These are phyloP conservation scores for Tolypocladium tropicale DNA, from an alignment of 2,329 filamentous ascomycete genomes.

Conservation along the genomic window DNA sequence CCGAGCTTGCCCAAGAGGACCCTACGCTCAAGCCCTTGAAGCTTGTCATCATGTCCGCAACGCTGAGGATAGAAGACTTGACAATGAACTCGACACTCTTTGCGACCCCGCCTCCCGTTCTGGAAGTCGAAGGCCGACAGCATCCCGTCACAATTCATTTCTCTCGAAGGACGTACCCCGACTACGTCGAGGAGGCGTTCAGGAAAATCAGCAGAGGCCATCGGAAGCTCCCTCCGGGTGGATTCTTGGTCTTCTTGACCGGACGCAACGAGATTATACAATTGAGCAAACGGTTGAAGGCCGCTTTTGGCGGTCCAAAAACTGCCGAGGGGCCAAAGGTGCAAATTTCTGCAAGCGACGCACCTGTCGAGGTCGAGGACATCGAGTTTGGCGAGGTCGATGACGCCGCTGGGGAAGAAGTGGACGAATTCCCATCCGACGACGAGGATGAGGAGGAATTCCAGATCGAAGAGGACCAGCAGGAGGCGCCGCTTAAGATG, in stretches of 20 bases:
- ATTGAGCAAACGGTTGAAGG: constrained; percentile 69
- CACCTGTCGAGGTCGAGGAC: constrained; percentile 75
- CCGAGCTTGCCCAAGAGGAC: constrained; percentile 64
- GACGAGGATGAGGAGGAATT: constrained; percentile 51
- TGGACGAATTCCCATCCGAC: constrained; percentile 49
- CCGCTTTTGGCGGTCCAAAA: constrained; percentile 50
- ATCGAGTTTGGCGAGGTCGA: constrained; percentile 67
- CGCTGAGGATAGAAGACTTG: constrained; percentile 81
- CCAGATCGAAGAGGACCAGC: constrained; percentile 55
- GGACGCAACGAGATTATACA: constrained; percentile 85
- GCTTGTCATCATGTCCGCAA: constrained; percentile 96
- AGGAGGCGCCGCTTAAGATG: constrained; percentile 57
- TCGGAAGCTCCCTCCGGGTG: constrained; percentile 78
- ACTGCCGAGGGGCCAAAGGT: constrained; percentile 54
- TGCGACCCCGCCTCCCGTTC: constrained; percentile 63
- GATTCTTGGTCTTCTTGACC: constrained; percentile 88
- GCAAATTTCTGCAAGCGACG: constrained; percentile 65
- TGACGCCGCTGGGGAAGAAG: constrained; percentile 47
- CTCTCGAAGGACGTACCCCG: constrained; percentile 66
- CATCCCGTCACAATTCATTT: constrained; percentile 88
- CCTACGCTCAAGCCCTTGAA: constrained; percentile 69
- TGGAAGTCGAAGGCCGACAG: constrained; percentile 86
- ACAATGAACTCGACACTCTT: constrained; percentile 78
- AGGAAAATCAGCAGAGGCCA: constrained; percentile 81
- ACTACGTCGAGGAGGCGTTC: constrained; percentile 87